These are phyloP conservation scores for Exophiala spinifera DNA, from an alignment of 2,329 filamentous ascomycete species.

Conservation along the genomic window DNA sequence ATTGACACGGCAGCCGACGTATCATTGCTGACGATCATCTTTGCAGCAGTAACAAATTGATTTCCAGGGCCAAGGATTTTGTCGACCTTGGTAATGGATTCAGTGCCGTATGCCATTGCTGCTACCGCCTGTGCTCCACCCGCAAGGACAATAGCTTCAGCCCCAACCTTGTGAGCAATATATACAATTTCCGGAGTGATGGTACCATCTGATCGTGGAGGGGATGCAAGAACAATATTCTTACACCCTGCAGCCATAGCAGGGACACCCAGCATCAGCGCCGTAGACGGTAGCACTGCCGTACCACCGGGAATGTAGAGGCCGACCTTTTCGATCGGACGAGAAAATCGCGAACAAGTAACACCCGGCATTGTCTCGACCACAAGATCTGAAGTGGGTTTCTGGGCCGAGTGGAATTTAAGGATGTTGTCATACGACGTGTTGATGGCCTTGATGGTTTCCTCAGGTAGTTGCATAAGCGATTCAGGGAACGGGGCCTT, in stretches of 20 bases:
- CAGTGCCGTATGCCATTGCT: constrained; percentile 94
- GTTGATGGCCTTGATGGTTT: constrained; percentile 91
- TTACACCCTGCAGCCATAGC: constrained; percentile 96
- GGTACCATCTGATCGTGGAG: constrained; percentile 82
- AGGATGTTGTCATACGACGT: constrained; percentile 90
- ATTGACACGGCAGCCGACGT: constrained; percentile 93
- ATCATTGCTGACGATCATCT: constrained; percentile 98
- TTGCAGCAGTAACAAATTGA: constrained; percentile 96
- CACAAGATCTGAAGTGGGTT: constrained; percentile 73
- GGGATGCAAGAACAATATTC: constrained; percentile 89
- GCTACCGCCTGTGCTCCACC: constrained; percentile 94
- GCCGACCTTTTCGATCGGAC: constrained; percentile 93
- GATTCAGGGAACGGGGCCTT: constrained; percentile 81
- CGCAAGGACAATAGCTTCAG: constrained; percentile 91
- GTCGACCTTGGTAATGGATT: constrained; percentile 92
- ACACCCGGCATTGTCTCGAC: constrained; percentile 99
- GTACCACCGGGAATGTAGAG: constrained; percentile 95
- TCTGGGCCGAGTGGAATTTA: constrained; percentile 89
- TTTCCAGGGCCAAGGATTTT: constrained; percentile 98
- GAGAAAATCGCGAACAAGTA: constrained; percentile 84
- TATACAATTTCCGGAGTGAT: constrained; percentile 97
- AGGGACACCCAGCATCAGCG: constrained; percentile 95
- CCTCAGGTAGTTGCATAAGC: constrained; percentile 78
- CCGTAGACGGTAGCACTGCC: constrained; percentile 93
- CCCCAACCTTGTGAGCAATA: constrained; percentile 92